Evolutionary conservation across 2,329 filamentous ascomycete species (phyloP).

Genomic region (Nigrospora osmanthi): DNA sequence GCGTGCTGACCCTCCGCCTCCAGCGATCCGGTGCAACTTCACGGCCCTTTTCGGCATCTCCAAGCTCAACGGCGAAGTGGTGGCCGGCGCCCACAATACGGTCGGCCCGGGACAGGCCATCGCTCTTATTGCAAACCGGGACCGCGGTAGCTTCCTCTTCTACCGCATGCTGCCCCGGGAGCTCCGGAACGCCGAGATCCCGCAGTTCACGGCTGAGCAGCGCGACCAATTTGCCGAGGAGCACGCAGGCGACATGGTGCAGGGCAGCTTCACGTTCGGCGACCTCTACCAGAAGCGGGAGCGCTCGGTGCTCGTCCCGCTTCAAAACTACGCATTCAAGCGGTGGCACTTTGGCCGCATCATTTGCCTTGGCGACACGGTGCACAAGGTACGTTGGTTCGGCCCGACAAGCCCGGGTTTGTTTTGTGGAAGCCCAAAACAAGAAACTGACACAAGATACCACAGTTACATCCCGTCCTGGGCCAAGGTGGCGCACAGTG

Average conservation of each 20-base stretch:
- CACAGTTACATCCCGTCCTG: background rate
- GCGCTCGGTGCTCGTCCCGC: constrained; percentile 13
- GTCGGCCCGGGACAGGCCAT: background rate
- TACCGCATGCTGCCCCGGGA: background rate
- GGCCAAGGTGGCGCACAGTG: background rate
- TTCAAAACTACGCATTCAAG: constrained; percentile 25
- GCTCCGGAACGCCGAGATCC: constrained; percentile 1
- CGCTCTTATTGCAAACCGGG: background rate
- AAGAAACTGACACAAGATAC: background rate
- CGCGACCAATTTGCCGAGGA: background rate
- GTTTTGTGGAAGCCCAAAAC: too few species aligned
- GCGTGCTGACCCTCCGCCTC: background rate
- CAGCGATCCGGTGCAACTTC: constrained; percentile 1
- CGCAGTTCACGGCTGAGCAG: background rate
- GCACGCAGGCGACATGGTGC: background rate
- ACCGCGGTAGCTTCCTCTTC: background rate
- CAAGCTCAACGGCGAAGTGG: background rate
- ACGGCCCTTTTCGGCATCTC: constrained; percentile 1
- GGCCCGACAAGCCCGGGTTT: too few species aligned
- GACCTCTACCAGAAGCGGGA: constrained; percentile 15
- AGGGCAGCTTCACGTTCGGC: constrained; percentile 8
- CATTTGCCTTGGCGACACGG: constrained; percentile 30
- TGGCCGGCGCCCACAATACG: background rate
- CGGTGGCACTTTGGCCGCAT: constrained; percentile 29
- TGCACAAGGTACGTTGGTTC: constrained; percentile 25